phyloP scores from a whole-genome alignment of 2,329 filamentous ascomycete species.

The Colletotrichum viniferum region DNA sequence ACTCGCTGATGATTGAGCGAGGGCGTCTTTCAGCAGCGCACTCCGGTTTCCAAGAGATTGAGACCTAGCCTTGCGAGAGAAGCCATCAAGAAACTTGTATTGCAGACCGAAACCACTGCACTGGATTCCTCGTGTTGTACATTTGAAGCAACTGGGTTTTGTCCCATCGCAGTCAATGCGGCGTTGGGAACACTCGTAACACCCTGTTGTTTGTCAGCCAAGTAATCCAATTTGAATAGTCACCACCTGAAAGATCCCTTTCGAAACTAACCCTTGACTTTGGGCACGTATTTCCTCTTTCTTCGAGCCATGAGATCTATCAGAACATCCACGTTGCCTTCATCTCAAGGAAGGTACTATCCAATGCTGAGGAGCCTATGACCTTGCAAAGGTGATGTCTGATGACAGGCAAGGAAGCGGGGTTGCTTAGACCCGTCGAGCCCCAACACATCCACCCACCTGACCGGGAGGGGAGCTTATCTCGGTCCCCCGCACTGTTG shows the following conservation, averaged over 20 bases:
- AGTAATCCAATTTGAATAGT: background rate
- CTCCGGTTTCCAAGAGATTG: background rate
- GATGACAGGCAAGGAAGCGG: background rate
- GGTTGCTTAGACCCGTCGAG: background rate
- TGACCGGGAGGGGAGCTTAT: background rate
- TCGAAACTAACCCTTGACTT: constrained; percentile 24
- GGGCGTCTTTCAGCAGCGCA: background rate
- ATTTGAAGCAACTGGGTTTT: constrained; percentile 35
- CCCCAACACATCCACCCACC: background rate
- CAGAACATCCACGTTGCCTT: background rate
- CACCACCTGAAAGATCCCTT: background rate
- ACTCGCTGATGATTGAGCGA: constrained; percentile 8
- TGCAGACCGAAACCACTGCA: constrained; percentile 33
- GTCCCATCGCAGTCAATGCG: constrained; percentile 38
- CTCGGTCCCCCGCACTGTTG: background rate
- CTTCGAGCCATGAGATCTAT: constrained; percentile 4
- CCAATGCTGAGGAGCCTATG: background rate
- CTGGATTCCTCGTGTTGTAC: constrained; percentile 30
- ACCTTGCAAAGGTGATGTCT: background rate
- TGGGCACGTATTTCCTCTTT: constrained; percentile 24
- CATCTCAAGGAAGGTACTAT: background rate
- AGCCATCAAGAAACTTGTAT: constrained; percentile 30
- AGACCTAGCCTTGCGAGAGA: background rate
- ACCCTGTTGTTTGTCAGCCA: constrained; percentile 26
- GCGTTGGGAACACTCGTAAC: constrained; percentile 38